Evolutionary conservation across 2,329 filamentous ascomycete genomes (phyloP).

Genomic region (Fusarium newnesense): DNA sequence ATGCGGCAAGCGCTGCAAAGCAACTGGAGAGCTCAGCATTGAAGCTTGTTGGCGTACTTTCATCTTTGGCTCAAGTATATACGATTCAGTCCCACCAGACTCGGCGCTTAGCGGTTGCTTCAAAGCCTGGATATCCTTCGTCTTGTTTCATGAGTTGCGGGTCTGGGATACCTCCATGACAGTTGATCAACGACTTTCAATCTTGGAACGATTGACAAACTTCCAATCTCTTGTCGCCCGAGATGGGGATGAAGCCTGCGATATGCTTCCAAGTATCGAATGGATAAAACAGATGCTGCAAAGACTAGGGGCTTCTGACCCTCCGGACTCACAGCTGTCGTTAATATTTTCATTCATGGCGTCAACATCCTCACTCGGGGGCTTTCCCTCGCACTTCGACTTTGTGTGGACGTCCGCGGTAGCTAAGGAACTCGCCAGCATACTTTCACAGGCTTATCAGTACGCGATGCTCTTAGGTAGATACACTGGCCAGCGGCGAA

Average conservation of each 20-base stretch:
- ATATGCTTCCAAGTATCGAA: background rate
- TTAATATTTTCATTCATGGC: background rate
- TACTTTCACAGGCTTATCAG: background rate
- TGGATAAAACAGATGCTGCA: background rate
- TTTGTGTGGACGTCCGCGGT: background rate
- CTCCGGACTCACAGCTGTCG: background rate
- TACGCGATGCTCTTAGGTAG: background rate
- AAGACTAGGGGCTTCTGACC: background rate
- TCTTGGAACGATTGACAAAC: background rate
- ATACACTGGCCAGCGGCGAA: background rate
- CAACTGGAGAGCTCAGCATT: background rate
- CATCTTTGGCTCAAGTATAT: background rate
- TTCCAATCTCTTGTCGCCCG: background rate
- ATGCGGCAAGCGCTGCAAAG: background rate
- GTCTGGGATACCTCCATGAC: background rate
- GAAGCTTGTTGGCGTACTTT: background rate
- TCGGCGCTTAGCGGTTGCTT: accelerated
- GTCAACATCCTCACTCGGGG: background rate
- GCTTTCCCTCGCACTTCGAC: background rate
- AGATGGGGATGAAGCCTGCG: accelerated
- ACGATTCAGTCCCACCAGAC: background rate
- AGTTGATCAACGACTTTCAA: background rate
- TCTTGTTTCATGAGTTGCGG: background rate
- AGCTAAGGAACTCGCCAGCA: background rate
- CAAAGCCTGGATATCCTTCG: background rate